phyloP scores from a whole-genome alignment of 2,329 filamentous ascomycete genomes.

The Grosmannia clavigera region DNA sequence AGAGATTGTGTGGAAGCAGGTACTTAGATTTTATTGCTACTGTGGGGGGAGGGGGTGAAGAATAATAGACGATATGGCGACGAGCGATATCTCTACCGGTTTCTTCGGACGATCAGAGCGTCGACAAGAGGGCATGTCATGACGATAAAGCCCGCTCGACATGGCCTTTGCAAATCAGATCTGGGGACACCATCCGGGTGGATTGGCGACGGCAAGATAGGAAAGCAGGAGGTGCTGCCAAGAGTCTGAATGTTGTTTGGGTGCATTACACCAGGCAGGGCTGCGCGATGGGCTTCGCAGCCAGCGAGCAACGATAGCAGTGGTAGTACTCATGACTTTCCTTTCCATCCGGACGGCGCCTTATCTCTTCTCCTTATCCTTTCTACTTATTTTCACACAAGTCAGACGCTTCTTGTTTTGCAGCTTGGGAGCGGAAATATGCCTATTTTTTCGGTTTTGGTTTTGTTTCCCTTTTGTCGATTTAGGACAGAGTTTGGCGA shows the following conservation, averaged over 20 bases:
- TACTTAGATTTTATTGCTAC: background rate
- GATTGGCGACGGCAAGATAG: background rate
- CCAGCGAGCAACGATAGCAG: background rate
- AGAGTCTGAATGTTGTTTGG: background rate
- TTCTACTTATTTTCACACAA: background rate
- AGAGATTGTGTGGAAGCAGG: background rate
- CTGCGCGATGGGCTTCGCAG: background rate
- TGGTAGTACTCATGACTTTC: background rate
- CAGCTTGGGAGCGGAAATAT: background rate
- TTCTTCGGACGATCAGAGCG: background rate
- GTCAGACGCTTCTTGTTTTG: slow-evolving; percentile 7
- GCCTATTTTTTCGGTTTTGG: background rate
- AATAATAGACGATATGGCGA: background rate
- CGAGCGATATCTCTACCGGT: background rate
- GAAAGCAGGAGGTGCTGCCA: background rate
- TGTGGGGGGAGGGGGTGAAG: background rate
- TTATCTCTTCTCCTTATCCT: background rate
- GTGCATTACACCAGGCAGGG: background rate
- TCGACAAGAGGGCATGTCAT: background rate
- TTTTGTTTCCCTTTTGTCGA: slow-evolving; percentile 12
- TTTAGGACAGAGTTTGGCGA: slow-evolving; percentile 37
- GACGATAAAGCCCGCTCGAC: background rate
- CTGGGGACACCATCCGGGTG: background rate
- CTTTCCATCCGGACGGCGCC: background rate
- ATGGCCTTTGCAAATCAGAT: background rate